Evolutionary conservation across 208 protist genomes (phyloP).

Genomic region (Novymonas esmeraldas): DNA sequence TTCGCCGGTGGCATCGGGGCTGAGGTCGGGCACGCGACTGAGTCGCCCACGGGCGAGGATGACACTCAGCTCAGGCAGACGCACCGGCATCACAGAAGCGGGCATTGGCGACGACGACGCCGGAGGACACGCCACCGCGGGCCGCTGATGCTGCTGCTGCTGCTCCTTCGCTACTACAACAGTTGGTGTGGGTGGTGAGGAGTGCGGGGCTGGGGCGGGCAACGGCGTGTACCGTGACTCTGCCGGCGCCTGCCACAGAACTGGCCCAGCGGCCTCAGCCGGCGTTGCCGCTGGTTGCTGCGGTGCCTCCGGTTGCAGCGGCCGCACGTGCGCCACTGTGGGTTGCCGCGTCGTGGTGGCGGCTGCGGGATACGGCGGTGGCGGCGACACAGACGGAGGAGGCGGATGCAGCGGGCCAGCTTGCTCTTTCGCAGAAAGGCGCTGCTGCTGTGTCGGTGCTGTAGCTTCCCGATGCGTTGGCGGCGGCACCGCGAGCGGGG

Average conservation of each 20-base stretch:
- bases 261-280: no score
- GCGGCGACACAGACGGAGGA: neutral
- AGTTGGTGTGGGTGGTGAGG: no score
- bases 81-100: neutral
- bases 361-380: neutral
- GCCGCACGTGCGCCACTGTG: no score
- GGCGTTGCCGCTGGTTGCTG: no score
- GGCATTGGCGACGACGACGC: neutral
- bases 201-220: no score
- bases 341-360: no score
- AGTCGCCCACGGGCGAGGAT: conserved; percentile 25
- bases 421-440: no score
- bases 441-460: no score
- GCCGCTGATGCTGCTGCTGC: neutral
- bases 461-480: neutral
- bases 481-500: neutral
- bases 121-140: neutral
- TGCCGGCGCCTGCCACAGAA: no score
- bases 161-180: neutral
- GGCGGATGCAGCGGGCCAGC: neutral
- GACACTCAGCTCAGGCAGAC: conserved; percentile 28
- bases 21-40: conserved; percentile 10
- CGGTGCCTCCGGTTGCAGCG: neutral
- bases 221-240: no score
- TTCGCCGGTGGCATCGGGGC: conserved; percentile 7